Conservation (phyloP, 495 filamentous ascomycete species). For the Hypomontagnella submonticulosa region DNA sequence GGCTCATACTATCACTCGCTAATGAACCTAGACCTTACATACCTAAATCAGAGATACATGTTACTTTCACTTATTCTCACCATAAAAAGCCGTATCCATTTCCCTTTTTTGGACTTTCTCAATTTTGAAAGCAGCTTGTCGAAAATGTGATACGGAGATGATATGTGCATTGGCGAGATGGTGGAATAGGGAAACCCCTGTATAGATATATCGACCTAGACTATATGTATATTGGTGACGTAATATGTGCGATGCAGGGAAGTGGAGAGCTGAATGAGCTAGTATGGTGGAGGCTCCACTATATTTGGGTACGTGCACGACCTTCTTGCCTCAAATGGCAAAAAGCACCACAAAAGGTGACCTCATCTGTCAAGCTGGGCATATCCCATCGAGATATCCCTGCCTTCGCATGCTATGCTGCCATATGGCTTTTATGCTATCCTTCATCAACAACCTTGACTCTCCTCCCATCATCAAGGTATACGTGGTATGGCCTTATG, state of each 20-base stretch:
- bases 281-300: constrained; percentile 1
- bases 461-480: constrained; percentile 15
- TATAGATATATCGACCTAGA: no score
- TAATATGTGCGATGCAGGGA: constrained; percentile 9
- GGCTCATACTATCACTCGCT: constrained; percentile 9
- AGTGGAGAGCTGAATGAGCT: constrained; percentile 26
- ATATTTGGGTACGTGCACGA: constrained; percentile 1
- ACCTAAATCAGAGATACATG: not conserved
- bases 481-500: constrained; percentile 28
- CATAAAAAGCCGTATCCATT: no score
- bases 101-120: no score
- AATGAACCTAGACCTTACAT: constrained; percentile 4
- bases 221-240: constrained; percentile 11
- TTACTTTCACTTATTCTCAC: no score
- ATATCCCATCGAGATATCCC: constrained; percentile 22
- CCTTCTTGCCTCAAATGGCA: constrained; percentile 2
- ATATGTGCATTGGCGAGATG: no score
- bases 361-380: constrained; percentile 25
- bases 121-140: no score
- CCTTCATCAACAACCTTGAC: constrained; percentile 18
- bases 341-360: constrained; percentile 6
- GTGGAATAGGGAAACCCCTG: no score
- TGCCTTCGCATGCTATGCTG: constrained; percentile 18
- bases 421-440: constrained; percentile 1
- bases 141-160: no score